phyloP scores from a whole-genome alignment of 1,284 basidiomycete genomes.

The Cutaneotrichosporon sp. region DNA sequence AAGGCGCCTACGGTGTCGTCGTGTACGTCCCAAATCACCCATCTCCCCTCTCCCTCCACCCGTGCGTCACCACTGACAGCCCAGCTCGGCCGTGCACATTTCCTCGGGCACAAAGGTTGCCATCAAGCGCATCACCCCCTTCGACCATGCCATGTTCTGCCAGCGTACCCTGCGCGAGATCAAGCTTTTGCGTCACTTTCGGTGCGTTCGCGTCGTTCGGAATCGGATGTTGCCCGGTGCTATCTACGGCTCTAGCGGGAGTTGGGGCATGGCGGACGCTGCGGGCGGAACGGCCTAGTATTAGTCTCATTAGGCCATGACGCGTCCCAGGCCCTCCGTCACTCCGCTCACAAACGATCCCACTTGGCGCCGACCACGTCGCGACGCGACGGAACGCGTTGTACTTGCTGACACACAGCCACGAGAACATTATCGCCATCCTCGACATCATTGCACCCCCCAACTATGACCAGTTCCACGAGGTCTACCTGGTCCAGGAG shows the following conservation, averaged over 20 bases:
- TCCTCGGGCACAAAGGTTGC: constrained; percentile 76
- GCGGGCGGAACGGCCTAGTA: too few relatives aligned
- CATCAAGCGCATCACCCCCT: constrained; percentile 88
- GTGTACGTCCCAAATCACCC: constrained; percentile 54
- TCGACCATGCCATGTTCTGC: constrained; percentile 90
- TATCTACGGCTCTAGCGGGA: too few relatives aligned
- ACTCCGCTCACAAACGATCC: too few relatives aligned
- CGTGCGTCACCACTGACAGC: not conserved
- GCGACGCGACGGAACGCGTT: too few relatives aligned
- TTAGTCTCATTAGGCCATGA: too few relatives aligned
- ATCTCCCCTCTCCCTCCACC: not conserved
- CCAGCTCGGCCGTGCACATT: constrained; percentile 70
- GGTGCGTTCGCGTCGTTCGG: constrained; percentile 19
- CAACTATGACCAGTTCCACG: constrained; percentile 84
- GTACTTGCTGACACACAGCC: constrained; percentile 24
- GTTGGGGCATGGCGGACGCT: too few relatives aligned
- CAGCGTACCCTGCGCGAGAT: constrained; percentile 79
- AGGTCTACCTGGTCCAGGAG: constrained; percentile 64
- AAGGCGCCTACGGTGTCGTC: constrained; percentile 72
- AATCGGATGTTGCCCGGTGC: too few relatives aligned
- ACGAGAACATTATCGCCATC: constrained; percentile 81
- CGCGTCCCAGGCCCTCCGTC: too few relatives aligned
- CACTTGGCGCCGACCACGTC: too few relatives aligned
- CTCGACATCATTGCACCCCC: constrained; percentile 89
- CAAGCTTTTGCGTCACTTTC: constrained; percentile 84